phyloP scores from a whole-genome alignment of 257 asterid species.

The Euphrasia confusa region DNA sequence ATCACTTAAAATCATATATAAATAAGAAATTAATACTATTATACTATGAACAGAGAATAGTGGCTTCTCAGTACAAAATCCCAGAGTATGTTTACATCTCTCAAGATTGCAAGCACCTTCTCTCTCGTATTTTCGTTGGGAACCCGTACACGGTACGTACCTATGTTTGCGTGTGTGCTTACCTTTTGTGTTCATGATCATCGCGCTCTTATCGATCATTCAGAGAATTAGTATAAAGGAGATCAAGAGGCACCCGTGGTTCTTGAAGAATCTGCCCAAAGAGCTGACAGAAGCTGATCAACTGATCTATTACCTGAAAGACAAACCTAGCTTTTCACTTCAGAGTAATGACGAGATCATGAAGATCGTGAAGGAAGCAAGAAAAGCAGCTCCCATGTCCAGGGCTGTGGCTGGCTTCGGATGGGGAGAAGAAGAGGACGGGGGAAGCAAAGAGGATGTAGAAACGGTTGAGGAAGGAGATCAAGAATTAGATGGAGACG shows the following conservation, averaged over 20 bases:
- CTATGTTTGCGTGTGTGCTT: too few relatives aligned
- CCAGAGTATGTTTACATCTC: constrained; percentile 53
- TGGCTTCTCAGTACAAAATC: constrained; percentile 44
- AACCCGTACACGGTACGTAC: constrained; percentile 35
- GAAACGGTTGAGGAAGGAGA: constrained; percentile 24
- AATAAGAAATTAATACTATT: too few relatives aligned
- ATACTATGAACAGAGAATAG: constrained; percentile 32
- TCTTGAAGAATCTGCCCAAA: constrained; percentile 44
- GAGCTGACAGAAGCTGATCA: constrained; percentile 59
- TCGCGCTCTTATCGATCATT: neutral
- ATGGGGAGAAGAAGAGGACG: constrained; percentile 59
- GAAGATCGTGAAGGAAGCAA: constrained; percentile 66
- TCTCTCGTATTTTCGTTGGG: constrained; percentile 44
- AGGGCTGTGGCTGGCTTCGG: constrained; percentile 35
- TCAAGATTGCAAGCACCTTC: constrained; percentile 49
- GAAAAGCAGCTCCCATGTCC: constrained; percentile 40
- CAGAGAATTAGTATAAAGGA: constrained; percentile 22
- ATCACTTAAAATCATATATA: too few relatives aligned
- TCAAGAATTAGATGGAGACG: constrained; percentile 38
- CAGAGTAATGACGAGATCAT: constrained; percentile 64
- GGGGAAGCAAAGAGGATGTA: constrained; percentile 5
- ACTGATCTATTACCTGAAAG: constrained; percentile 47
- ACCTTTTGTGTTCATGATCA: neutral
- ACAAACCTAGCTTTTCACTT: constrained; percentile 52
- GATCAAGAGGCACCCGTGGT: constrained; percentile 23